These are phyloP conservation scores for Arabidopsis suecica DNA, from an alignment of 345 rosid species.

Conservation along the genomic window DNA sequence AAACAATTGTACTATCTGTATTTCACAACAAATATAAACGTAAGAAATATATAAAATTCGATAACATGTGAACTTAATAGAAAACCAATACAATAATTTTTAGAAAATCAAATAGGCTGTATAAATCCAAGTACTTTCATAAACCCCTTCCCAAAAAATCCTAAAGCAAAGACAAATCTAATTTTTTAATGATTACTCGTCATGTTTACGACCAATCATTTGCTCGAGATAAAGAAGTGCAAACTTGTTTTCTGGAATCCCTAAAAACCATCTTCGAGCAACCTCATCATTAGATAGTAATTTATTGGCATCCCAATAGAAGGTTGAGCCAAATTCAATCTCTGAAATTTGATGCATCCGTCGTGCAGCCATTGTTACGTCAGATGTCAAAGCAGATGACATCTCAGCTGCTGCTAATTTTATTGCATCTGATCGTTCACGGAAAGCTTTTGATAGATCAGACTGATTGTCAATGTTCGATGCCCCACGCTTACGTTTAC, in stretches of 20 bases:
- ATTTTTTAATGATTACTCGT: not conserved
- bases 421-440: not conserved
- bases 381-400: not conserved
- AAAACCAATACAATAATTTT: too few species aligned
- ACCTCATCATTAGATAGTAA: not conserved
- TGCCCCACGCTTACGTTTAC: not conserved
- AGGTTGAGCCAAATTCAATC: not conserved
- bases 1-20: too few species aligned
- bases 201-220: not conserved
- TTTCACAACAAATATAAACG: too few species aligned
- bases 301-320: not conserved
- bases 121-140: too few species aligned
- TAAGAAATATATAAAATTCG: too few species aligned
- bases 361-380: not conserved
- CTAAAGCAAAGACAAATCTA: too few species aligned
- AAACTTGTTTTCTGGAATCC: not conserved
- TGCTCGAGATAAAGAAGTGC: conserved; percentile 2
- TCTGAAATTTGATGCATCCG: not conserved
- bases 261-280: not conserved
- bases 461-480: not conserved
- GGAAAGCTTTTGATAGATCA: not conserved
- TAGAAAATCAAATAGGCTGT: too few species aligned
- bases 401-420: not conserved
- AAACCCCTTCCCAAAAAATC: too few species aligned
- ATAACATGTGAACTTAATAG: too few species aligned